phyloP scores from a whole-genome alignment of 176 grass and related monocot species.

The Ananas comosus region DNA sequence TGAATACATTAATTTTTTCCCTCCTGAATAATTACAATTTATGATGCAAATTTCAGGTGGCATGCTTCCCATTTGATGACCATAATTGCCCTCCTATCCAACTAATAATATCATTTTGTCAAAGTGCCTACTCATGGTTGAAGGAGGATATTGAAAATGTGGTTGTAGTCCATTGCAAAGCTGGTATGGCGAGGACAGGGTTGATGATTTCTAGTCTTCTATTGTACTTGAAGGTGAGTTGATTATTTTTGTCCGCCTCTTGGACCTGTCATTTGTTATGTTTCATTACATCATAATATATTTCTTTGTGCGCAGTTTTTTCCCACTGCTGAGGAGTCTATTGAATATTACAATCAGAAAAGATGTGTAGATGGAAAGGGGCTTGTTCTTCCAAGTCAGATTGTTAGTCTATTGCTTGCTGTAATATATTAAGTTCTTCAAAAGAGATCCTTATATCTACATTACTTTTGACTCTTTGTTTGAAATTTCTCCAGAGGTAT shows the following conservation, averaged over 20 bases:
- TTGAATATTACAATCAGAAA: slow-evolving; percentile 99
- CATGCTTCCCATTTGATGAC: slow-evolving; percentile 93
- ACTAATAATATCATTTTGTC: slow-evolving; percentile 96
- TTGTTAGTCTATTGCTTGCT: slow-evolving; percentile 62
- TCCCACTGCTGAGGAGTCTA: slow-evolving; percentile 95
- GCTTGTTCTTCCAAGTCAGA: slow-evolving; percentile 97
- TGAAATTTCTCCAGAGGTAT: slow-evolving; percentile 63
- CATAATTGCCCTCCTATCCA: slow-evolving; percentile 96
- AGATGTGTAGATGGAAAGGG: slow-evolving; percentile 97
- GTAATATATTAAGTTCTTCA: slow-evolving; percentile 1
- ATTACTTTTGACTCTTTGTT: slow-evolving; percentile 29
- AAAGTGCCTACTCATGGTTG: slow-evolving; percentile 97
- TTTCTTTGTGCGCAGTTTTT: slow-evolving; percentile 53
- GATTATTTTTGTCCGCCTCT: slow-evolving; percentile 1
- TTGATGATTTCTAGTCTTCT: slow-evolving; percentile 98
- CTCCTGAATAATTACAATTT: neutral
- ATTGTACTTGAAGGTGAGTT: slow-evolving; percentile 78
- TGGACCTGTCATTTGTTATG: neutral
- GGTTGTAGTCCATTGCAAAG: slow-evolving; percentile 97
- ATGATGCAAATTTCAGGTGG: slow-evolving; percentile 53
- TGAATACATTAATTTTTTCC: neutral
- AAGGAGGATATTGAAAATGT: slow-evolving; percentile 99
- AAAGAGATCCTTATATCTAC: neutral
- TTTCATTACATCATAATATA: neutral
- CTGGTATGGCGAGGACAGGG: slow-evolving; percentile 91